phyloP scores from a whole-genome alignment of 208 protist genomes.

The Acanthamoeba castellanii region DNA sequence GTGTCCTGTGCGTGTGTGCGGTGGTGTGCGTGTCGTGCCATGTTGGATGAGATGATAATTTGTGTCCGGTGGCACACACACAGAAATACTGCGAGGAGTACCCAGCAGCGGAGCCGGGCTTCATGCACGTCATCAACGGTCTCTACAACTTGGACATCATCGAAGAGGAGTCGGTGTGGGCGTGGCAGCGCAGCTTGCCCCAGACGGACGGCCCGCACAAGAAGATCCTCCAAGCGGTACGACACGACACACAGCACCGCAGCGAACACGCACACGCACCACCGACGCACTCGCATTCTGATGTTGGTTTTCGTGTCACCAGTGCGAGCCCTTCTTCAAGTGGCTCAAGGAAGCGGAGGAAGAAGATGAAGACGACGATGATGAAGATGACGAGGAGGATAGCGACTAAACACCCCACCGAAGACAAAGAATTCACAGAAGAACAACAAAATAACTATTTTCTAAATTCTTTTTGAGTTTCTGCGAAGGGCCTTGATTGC shows the following conservation, averaged over 20 bases:
- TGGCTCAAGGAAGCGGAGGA: conserved; percentile 35
- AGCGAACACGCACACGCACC: too few relatives aligned
- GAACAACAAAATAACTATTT: not conserved
- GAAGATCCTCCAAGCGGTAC: conserved; percentile 34
- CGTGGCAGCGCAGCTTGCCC: not conserved
- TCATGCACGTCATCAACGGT: conserved; percentile 8
- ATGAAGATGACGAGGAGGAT: not conserved
- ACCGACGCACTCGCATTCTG: too few relatives aligned
- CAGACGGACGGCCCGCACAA: not conserved
- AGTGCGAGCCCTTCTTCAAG: conserved; percentile 29
- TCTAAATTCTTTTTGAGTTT: conserved; percentile 2
- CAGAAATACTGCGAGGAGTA: conserved; percentile 70
- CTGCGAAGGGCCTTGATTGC: not conserved
- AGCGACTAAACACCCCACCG: not conserved
- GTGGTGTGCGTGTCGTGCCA: too few relatives aligned
- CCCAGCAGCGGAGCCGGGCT: not conserved
- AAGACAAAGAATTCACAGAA: not conserved
- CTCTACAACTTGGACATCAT: conserved; percentile 68
- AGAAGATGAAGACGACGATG: not conserved
- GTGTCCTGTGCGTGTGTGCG: too few relatives aligned
- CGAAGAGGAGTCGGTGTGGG: conserved; percentile 33
- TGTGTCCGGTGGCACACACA: not conserved
- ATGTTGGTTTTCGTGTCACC: not conserved
- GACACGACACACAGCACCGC: too few relatives aligned
- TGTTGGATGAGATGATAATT: too few relatives aligned